Percentiles rank a stretch among this genome's conserved stretches.
phyloP scores from a whole-genome alignment of 1,139 yeast genomes.

The Sugiyamaella novakii region DNA sequence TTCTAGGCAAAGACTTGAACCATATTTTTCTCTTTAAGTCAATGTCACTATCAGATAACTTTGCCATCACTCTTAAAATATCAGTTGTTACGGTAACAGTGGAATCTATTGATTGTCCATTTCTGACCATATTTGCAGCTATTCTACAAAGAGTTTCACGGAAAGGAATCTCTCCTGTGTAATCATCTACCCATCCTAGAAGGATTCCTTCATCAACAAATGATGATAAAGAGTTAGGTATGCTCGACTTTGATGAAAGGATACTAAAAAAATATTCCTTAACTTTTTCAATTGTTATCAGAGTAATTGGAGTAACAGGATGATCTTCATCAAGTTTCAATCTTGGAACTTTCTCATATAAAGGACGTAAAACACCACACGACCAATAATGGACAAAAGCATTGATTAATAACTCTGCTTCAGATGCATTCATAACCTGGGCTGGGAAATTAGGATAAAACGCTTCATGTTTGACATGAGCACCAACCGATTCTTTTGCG shows the following conservation, averaged over 20 bases:
- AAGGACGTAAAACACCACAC: constrained; percentile 7
- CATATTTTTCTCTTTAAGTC: constrained; percentile 12
- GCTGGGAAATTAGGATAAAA: constrained; percentile 21
- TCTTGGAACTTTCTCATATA: background rate
- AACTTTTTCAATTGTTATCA: constrained; percentile 9
- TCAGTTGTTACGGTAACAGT: constrained; percentile 16
- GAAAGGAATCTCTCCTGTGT: constrained; percentile 16
- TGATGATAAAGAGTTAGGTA: constrained; percentile 3
- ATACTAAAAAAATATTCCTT: constrained; percentile 13
- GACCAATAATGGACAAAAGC: constrained; percentile 19
- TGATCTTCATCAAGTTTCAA: constrained; percentile 8
- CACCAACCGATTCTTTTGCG: constrained; percentile 16
- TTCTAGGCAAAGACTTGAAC: constrained; percentile 19
- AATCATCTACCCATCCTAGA: constrained; percentile 16
- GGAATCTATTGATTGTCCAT: constrained; percentile 4
- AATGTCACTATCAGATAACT: constrained; percentile 14
- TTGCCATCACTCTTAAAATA: constrained; percentile 20
- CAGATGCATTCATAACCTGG: constrained; percentile 19
- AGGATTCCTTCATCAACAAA: constrained; percentile 13
- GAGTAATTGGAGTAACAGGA: background rate
- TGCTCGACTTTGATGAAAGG: constrained; percentile 16
- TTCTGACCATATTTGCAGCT: constrained; percentile 9
- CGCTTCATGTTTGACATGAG: constrained; percentile 9
- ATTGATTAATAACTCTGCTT: constrained; percentile 14
- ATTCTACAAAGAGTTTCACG: constrained; percentile 16